Conservation (phyloP, 106 monocot genomes). For the Xerophyta viscosa region DNA sequence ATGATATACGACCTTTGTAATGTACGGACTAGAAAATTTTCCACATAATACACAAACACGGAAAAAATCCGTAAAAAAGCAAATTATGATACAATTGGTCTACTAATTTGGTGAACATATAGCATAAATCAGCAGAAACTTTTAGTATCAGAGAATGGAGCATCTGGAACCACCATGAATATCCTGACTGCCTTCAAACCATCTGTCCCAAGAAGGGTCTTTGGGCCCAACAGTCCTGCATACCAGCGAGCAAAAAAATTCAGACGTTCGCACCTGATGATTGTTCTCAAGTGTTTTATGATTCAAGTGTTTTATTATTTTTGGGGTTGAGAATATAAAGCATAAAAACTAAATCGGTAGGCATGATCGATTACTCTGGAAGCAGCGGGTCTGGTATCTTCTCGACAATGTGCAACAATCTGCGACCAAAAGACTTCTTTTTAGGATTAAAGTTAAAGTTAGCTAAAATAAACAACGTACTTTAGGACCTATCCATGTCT, state of each 20-base stretch:
- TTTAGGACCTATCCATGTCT: too few relatives aligned
- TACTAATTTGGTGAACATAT: too few relatives aligned
- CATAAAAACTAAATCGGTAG: not conserved
- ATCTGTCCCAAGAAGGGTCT: conserved; percentile 7
- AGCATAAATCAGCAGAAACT: not conserved
- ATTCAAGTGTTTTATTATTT: too few relatives aligned
- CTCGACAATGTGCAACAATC: conserved; percentile 1
- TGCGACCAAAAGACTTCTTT: conserved; percentile 8
- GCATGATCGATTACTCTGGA: conserved; percentile 4
- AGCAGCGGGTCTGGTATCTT: conserved; percentile 11
- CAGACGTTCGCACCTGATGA: too few relatives aligned
- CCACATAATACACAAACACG: too few relatives aligned
- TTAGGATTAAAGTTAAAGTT: not conserved
- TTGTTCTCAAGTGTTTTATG: too few relatives aligned
- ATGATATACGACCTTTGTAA: too few relatives aligned
- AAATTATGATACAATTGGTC: too few relatives aligned
- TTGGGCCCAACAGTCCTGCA: conserved; percentile 9
- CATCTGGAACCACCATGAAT: conserved; percentile 4
- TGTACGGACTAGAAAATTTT: too few relatives aligned
- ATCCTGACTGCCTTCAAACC: conserved; percentile 18
- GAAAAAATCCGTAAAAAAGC: too few relatives aligned
- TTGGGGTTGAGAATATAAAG: not conserved
- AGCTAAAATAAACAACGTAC: not conserved
- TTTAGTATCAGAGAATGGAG: conserved; percentile 8
- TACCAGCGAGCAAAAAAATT: too few relatives aligned